Evolutionary conservation across 2,329 filamentous ascomycete genomes (phyloP).

Genomic region (Periconia digitata): DNA sequence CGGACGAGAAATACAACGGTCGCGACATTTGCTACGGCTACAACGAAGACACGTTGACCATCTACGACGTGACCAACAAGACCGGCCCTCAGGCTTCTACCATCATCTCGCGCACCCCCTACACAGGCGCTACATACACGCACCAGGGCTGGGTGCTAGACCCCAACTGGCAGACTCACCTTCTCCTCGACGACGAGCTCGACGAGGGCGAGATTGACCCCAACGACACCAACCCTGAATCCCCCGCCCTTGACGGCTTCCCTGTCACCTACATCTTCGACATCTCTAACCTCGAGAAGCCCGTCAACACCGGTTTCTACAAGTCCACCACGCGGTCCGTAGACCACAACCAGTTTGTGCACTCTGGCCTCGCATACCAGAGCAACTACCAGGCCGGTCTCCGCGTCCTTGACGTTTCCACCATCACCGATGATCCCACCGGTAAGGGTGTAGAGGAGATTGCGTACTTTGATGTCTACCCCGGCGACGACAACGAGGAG

Average conservation of each 20-base stretch:
- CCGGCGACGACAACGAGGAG: conserved; percentile 39
- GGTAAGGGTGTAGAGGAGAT: conserved; percentile 45
- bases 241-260: conserved; percentile 36
- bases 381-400: conserved; percentile 49
- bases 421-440: conserved; percentile 41
- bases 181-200: conserved; percentile 43
- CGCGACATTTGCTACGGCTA: conserved; percentile 60
- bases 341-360: conserved; percentile 52
- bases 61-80: conserved; percentile 57
- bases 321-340: conserved; percentile 42
- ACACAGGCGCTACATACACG: conserved; percentile 58
- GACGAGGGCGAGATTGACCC: conserved; percentile 40
- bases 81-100: conserved; percentile 57
- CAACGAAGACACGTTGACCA: conserved; percentile 57
- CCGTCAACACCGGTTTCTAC: conserved; percentile 46
- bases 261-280: conserved; percentile 42
- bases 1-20: conserved; percentile 52
- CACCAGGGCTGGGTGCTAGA: conserved; percentile 61
- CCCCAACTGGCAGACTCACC: conserved; percentile 37
- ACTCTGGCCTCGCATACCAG: conserved; percentile 45
- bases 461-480: conserved; percentile 48
- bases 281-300: conserved; percentile 39
- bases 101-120: conserved; percentile 58
- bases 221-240: conserved; percentile 24
- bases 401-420: conserved; percentile 46